Conservation (phyloP, 352 stramenopile species). For the Globisporangium nagaii region DNA sequence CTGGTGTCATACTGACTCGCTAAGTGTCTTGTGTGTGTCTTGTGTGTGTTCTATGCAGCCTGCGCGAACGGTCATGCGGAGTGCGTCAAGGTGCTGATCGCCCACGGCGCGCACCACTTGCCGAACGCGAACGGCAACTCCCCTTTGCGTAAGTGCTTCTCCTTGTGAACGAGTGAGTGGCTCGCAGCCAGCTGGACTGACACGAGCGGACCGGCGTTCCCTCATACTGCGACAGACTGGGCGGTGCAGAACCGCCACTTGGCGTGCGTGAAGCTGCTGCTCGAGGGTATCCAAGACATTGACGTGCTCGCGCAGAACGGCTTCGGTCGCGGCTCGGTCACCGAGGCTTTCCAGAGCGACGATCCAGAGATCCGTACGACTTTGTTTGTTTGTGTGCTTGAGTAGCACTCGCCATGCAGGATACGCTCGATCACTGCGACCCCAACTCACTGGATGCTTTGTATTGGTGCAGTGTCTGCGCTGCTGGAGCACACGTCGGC, state of each 20-base stretch:
- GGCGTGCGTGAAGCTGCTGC: constrained; percentile 67
- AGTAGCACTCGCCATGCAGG: too few species aligned
- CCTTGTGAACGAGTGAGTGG: too few species aligned
- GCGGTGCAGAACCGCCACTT: constrained; percentile 85
- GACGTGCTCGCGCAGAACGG: constrained; percentile 80
- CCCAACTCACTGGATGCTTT: too few species aligned
- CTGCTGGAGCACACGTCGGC: constrained; percentile 78
- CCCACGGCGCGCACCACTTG: constrained; percentile 47
- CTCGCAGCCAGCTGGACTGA: too few species aligned
- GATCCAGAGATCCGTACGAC: constrained; percentile 77
- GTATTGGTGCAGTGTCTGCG: constrained; percentile 40
- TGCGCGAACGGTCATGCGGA: constrained; percentile 72
- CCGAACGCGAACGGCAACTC: constrained; percentile 70
- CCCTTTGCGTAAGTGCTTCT: constrained; percentile 73
- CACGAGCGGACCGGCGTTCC: too few species aligned
- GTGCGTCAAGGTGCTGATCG: constrained; percentile 61
- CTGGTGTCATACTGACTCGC: background rate
- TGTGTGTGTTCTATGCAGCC: constrained; percentile 21
- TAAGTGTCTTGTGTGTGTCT: background rate
- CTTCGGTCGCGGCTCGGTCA: constrained; percentile 78
- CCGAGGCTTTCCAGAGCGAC: constrained; percentile 79
- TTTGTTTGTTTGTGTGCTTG: too few species aligned
- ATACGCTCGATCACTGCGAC: too few species aligned
- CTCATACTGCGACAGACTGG: constrained; percentile 51
- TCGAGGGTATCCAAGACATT: constrained; percentile 59